Evolutionary conservation across 768 basidiomycete genomes (phyloP).

Genomic region (Boletus rubescentipes): DNA sequence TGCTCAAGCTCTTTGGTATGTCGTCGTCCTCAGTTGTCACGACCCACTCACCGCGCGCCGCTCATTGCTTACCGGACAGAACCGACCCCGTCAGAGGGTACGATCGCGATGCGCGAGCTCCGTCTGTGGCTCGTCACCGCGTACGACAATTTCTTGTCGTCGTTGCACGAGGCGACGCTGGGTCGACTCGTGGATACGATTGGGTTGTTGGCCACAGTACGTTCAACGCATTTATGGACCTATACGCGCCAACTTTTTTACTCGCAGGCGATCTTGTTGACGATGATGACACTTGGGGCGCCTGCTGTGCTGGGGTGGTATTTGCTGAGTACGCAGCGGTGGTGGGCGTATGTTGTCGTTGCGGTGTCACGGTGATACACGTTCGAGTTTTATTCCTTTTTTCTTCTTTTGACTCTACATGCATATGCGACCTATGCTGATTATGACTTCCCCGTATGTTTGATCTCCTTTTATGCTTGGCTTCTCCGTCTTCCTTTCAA

Average conservation of each 20-base stretch:
- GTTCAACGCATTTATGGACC: too few species aligned
- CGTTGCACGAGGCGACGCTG: constrained; percentile 25
- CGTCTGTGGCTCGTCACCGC: constrained; percentile 26
- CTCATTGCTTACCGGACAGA: constrained; percentile 9
- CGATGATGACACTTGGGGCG: constrained; percentile 15
- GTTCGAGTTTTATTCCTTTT: too few species aligned
- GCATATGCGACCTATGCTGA: constrained; percentile 3
- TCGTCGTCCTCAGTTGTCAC: too few species aligned
- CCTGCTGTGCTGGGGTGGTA: constrained; percentile 26
- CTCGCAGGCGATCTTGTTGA: constrained; percentile 23
- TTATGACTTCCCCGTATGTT: not conserved
- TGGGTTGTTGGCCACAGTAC: constrained; percentile 16
- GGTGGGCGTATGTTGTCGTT: constrained; percentile 11
- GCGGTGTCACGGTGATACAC: constrained; percentile 1
- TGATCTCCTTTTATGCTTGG: not conserved
- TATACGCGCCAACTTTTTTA: too few species aligned
- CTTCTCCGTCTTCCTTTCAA: too few species aligned
- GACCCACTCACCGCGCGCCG: too few species aligned
- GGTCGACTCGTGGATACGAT: constrained; percentile 25
- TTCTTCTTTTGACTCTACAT: too few species aligned
- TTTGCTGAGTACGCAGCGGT: constrained; percentile 1
- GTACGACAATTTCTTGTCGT: constrained; percentile 12
- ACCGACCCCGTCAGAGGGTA: constrained; percentile 27
- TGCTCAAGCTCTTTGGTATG: constrained; percentile 30
- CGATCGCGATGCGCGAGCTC: constrained; percentile 20